These are phyloP conservation scores for Dioszegia hungarica DNA, from an alignment of 768 basidiomycete genomes.

Conservation along the genomic window DNA sequence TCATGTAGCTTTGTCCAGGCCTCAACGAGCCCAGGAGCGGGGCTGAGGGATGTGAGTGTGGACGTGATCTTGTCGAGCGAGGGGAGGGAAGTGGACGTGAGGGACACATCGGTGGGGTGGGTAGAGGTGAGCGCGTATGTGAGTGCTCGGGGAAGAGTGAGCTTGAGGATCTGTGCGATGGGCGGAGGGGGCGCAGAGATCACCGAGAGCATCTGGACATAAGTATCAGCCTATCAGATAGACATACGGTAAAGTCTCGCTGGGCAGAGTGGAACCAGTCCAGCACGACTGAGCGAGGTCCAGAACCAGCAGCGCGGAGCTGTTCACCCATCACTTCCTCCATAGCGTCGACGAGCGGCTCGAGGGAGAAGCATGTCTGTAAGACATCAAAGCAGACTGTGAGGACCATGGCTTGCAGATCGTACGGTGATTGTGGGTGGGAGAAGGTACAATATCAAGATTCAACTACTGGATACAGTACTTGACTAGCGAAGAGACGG, in stretches of 20 bases:
- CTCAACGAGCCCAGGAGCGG: constrained; percentile 13
- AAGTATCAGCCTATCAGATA: background rate
- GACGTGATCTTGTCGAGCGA: constrained; percentile 13
- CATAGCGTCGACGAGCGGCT: constrained; percentile 17
- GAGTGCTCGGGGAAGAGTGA: constrained; percentile 15
- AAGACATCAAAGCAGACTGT: constrained; percentile 38
- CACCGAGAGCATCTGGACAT: constrained; percentile 17
- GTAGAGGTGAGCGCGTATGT: constrained; percentile 14
- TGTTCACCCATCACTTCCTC: constrained; percentile 23
- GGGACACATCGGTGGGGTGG: background rate
- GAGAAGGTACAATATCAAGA: no score
- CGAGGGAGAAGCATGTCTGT: constrained; percentile 30
- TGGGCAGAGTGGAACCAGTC: constrained; percentile 38
- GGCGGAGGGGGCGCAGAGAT: constrained; percentile 27
- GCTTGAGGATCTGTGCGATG: constrained; percentile 25
- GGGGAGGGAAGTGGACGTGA: background rate
- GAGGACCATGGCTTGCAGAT: constrained; percentile 8
- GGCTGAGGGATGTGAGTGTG: constrained; percentile 9
- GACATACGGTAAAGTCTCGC: constrained; percentile 31
- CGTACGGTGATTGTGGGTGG: background rate
- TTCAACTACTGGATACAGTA: no score
- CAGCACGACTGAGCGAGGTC: constrained; percentile 16
- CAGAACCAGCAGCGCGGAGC: constrained; percentile 11
- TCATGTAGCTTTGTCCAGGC: constrained; percentile 5
- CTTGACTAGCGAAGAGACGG: no score